Base-by-base conservation (phyloP, 345 rosid species). In the Citrus sinensis region DNA sequence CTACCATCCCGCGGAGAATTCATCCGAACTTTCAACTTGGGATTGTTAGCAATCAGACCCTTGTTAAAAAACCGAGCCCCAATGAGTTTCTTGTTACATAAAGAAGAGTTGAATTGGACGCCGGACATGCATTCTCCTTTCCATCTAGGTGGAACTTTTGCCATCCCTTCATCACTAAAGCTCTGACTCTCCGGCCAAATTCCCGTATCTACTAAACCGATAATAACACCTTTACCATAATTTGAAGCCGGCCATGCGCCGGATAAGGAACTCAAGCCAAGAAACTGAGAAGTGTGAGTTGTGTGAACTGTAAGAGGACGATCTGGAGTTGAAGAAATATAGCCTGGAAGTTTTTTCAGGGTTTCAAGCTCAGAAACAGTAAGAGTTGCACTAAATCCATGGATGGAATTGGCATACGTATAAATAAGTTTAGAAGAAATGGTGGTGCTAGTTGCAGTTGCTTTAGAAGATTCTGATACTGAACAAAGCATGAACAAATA, bases 161-260 rank as follows among this genome's bases (percentile, higher is more conserved):
- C 51, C 72, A 86, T 79, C 51, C 89, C 89, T 20, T 77, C 29
- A 8, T 86, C 91, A 0, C 25, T 67, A 70, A 88, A 88, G 86
- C 88, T 88, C 66, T 80, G 78, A 46, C 86, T 86, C 67, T 88
- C 86, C 0, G 89, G 91, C 91, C 89, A 88, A 58, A 88, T 78
- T 56, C 91, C 91, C 0, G 87, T 83, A 61, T 88, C 91, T 22
- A 88, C 83, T 13, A 84, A 67, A 49, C 89, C 91, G 30, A 88
- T 81, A 1, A 86, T 83, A 46, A 83, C 71, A 71, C 77, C 86
- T 9, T 83, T 69, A 1, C 91, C 89, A 34, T 60, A 83, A 42
- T 71, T 81, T 1, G 89, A 64, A 3, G 66, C 78, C 1, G 82
- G 79, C 86, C 86, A 83, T 5, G 80, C 76, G 1, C 85, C 82